Percentiles rank a stretch among this genome's conserved stretches.
phyloP scores from a whole-genome alignment of 371 early-diverging fungal species.

The Haplosporangium sp. region DNA sequence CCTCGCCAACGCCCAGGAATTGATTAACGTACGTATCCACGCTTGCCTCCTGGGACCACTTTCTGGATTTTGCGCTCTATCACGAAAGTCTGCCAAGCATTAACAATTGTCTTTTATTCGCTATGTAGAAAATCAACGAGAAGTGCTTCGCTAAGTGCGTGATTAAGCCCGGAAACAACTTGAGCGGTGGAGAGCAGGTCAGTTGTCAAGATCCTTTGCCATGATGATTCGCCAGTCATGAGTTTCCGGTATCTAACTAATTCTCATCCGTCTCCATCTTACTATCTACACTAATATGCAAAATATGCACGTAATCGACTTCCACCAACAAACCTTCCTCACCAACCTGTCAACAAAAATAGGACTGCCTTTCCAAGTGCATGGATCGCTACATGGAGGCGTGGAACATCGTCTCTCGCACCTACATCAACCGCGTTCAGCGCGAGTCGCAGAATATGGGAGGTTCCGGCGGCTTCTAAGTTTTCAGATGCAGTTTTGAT shows the following conservation, averaged over 20 bases:
- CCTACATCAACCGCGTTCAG: slow-evolving; percentile 79
- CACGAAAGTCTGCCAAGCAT: neutral
- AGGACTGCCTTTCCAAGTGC: slow-evolving; percentile 83
- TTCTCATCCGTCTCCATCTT: too few species aligned
- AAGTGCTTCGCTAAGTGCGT: slow-evolving; percentile 87
- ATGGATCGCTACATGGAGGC: slow-evolving; percentile 91
- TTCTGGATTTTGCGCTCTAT: neutral
- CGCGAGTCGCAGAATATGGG: slow-evolving; percentile 72
- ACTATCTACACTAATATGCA: too few species aligned
- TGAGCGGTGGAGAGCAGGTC: slow-evolving; percentile 78
- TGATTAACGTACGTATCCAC: slow-evolving; percentile 74
- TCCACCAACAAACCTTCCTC: too few species aligned
- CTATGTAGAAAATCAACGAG: slow-evolving; percentile 80
- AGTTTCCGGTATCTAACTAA: too few species aligned
- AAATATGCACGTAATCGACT: too few species aligned
- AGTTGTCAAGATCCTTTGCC: too few species aligned
- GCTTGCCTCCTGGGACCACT: too few species aligned
- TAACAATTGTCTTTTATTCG: neutral
- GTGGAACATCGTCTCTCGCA: slow-evolving; percentile 86
- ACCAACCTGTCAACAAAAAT: too few species aligned
- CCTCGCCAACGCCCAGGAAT: slow-evolving; percentile 89
- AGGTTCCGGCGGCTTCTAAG: slow-evolving; percentile 49
- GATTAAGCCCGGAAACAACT: slow-evolving; percentile 77
- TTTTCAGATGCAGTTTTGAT: too few species aligned
- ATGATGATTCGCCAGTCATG: too few species aligned